Conservation (phyloP, 2,329 filamentous ascomycete genomes). For the Trichoderma koningii region DNA sequence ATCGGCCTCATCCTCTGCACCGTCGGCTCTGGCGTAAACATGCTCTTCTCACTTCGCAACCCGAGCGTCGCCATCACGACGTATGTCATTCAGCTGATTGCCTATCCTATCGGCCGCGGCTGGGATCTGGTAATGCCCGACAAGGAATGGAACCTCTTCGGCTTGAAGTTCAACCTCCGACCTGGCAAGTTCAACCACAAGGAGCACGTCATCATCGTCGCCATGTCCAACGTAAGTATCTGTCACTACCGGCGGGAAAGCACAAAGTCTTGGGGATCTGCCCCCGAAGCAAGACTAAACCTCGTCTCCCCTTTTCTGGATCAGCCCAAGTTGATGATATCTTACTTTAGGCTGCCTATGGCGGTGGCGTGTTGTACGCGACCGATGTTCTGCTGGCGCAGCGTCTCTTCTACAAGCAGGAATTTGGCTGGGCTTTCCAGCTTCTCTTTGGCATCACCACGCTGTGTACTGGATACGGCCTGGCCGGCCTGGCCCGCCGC, state of each 20-base stretch:
- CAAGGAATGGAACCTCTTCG: conserved; percentile 53
- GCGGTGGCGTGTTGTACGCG: conserved; percentile 59
- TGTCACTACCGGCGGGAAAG: neutral
- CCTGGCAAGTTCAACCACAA: conserved; percentile 63
- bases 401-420: conserved; percentile 59
- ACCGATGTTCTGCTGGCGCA: conserved; percentile 54
- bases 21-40: conserved; percentile 62
- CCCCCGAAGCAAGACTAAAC: neutral
- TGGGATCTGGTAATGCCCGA: conserved; percentile 60
- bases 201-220: conserved; percentile 62
- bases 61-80: conserved; percentile 62
- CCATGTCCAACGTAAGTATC: conserved; percentile 63
- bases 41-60: conserved; percentile 62
- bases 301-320: neutral
- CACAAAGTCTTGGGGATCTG: neutral
- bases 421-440: conserved; percentile 57
- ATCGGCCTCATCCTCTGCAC: conserved; percentile 64
- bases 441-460: conserved; percentile 57
- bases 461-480: conserved; percentile 59
- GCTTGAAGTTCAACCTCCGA: conserved; percentile 58
- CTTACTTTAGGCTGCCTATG: conserved; percentile 53
- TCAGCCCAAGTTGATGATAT: neutral
- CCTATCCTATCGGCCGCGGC: conserved; percentile 58
- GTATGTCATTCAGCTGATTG: conserved; percentile 63
- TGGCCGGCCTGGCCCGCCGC: conserved; percentile 56